Conservation (phyloP, 2,329 filamentous ascomycete species). For the Blastomyces percursus region DNA sequence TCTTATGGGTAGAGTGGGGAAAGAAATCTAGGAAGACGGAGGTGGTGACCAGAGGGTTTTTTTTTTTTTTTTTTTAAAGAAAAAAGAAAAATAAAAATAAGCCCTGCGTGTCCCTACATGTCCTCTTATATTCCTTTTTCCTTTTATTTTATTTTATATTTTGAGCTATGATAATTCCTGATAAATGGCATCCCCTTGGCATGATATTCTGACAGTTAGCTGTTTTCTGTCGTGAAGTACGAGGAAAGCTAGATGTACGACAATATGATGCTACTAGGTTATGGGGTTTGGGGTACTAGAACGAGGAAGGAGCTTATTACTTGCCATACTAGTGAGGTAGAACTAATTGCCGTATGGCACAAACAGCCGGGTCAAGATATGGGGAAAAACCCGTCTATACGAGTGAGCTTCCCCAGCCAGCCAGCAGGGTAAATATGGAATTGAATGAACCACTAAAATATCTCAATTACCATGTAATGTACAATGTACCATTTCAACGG, state of each 20-base stretch:
- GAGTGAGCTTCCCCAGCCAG: too few relatives aligned
- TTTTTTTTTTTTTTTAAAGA: too few relatives aligned
- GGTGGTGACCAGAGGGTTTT: background rate
- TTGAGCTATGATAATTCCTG: background rate
- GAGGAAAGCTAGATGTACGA: background rate
- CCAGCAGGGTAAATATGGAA: too few relatives aligned
- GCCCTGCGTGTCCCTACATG: background rate
- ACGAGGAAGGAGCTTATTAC: background rate
- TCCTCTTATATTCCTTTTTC: background rate
- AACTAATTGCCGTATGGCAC: background rate
- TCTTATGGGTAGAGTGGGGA: background rate
- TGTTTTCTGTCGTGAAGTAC: background rate
- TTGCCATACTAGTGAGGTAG: background rate
- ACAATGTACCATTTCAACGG: too few relatives aligned
- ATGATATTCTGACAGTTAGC: background rate
- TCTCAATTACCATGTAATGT: too few relatives aligned
- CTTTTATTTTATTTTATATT: background rate
- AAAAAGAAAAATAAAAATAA: too few relatives aligned
- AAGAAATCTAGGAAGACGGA: background rate
- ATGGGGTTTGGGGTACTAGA: background rate
- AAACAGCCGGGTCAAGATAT: background rate
- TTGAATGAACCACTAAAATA: too few relatives aligned
- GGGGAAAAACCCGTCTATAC: too few relatives aligned
- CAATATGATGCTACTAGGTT: background rate
- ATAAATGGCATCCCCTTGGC: slow-evolving; percentile 4